phyloP scores from a whole-genome alignment of 371 early-diverging fungal species.

The Mucor indicus region DNA sequence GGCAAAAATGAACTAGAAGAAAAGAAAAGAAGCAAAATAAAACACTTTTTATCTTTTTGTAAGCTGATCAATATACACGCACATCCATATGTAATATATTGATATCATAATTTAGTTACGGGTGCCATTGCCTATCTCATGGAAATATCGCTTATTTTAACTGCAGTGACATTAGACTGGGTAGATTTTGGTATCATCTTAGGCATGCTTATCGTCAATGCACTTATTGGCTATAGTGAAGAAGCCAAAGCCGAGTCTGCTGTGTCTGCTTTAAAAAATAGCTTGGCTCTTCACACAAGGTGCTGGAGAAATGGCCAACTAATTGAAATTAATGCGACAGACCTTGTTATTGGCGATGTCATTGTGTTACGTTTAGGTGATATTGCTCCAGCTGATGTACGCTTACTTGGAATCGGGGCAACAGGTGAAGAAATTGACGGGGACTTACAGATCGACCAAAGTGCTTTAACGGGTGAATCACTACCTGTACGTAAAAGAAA shows the following conservation, averaged over 20 bases:
- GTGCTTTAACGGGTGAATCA: constrained; percentile 94
- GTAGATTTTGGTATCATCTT: constrained; percentile 86
- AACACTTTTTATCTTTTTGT: constrained; percentile 89
- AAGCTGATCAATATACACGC: too few relatives aligned
- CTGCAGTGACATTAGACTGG: constrained; percentile 73
- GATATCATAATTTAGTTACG: constrained; percentile 52
- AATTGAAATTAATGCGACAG: constrained; percentile 75
- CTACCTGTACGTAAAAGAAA: constrained; percentile 81
- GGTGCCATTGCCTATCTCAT: constrained; percentile 89
- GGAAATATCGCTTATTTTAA: constrained; percentile 73
- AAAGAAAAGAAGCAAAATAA: constrained; percentile 75
- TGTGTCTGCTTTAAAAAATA: constrained; percentile 85
- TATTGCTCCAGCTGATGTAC: constrained; percentile 91
- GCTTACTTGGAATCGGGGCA: constrained; percentile 81
- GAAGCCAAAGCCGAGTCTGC: constrained; percentile 91
- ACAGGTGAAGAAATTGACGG: constrained; percentile 78
- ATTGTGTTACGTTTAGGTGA: constrained; percentile 90
- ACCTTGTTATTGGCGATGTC: constrained; percentile 87
- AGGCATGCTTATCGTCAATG: constrained; percentile 82
- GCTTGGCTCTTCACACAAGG: constrained; percentile 77
- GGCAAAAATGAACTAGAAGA: constrained; percentile 80
- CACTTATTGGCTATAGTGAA: constrained; percentile 85
- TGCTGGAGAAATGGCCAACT: constrained; percentile 80
- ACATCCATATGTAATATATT: too few relatives aligned
- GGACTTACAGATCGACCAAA: constrained; percentile 88